Evolutionary conservation across 2,329 filamentous ascomycete genomes (phyloP).

Genomic region (Arthrobotrys iridis): DNA sequence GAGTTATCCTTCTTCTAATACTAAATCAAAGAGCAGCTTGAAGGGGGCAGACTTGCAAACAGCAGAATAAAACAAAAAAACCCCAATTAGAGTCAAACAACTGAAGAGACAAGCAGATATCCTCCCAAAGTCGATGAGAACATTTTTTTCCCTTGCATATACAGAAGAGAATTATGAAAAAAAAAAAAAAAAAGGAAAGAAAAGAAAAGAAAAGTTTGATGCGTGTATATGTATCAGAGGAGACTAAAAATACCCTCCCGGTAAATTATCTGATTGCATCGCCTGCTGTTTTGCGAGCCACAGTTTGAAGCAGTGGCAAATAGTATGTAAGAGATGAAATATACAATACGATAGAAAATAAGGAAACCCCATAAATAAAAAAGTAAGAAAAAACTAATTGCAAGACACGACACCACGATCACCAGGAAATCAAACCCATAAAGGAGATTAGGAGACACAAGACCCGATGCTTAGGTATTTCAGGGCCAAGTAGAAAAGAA

Average conservation of each 20-base stretch:
- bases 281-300: slow-evolving; percentile 18
- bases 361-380: slow-evolving; percentile 26
- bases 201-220: not conserved
- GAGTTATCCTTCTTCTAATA: slow-evolving; percentile 45
- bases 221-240: slow-evolving; percentile 31
- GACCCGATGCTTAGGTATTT: slow-evolving; percentile 43
- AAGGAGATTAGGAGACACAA: slow-evolving; percentile 40
- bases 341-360: slow-evolving; percentile 37
- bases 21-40: not conserved
- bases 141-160: not conserved
- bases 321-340: slow-evolving; percentile 37
- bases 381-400: slow-evolving; percentile 6
- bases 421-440: slow-evolving; percentile 28
- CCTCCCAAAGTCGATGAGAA: slow-evolving; percentile 33
- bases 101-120: slow-evolving; percentile 18
- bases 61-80: not conserved
- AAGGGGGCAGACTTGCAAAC: slow-evolving; percentile 6
- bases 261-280: slow-evolving; percentile 36
- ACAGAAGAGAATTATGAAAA: not conserved
- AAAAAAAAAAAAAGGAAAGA: slow-evolving; percentile 7
- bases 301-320: slow-evolving; percentile 26
- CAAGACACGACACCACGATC: slow-evolving; percentile 37
- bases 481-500: slow-evolving; percentile 3
- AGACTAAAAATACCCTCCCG: not conserved
- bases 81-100: not conserved